Evolutionary conservation across 169 alveolate species (phyloP).

Genomic region (Cryptosporidium canis): DNA sequence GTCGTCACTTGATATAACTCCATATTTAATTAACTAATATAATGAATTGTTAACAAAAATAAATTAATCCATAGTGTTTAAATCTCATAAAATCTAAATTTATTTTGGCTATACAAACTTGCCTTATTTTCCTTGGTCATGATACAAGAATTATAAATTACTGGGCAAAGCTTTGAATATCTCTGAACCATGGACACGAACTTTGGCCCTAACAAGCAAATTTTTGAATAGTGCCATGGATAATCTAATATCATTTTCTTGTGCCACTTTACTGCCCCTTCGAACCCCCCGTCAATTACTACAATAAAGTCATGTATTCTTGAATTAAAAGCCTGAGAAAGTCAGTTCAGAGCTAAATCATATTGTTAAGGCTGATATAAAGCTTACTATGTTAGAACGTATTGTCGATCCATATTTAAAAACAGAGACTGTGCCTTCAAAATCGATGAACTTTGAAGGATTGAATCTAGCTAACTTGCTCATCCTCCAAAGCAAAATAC

Average conservation of each 20-base stretch:
- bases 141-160: conserved; percentile 44
- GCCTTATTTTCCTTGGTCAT: conserved; percentile 18
- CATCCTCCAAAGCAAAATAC: background rate
- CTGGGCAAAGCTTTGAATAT: conserved; percentile 12
- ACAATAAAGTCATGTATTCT: conserved; percentile 66
- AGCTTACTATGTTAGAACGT: conserved; percentile 50
- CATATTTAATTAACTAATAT: conserved; percentile 31
- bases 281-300: conserved; percentile 3
- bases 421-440: conserved; percentile 23
- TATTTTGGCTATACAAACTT: too few relatives aligned
- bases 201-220: background rate
- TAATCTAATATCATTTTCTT: background rate
- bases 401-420: conserved; percentile 62
- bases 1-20: conserved; percentile 20
- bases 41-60: background rate
- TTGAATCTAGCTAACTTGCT: background rate
- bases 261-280: conserved; percentile 43
- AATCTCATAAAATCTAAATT: background rate
- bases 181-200: conserved; percentile 12
- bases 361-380: background rate
- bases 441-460: conserved; percentile 5
- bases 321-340: conserved; percentile 20
- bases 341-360: background rate
- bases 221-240: conserved; percentile 39
- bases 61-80: background rate